Conservation (phyloP, 2,329 filamentous ascomycete genomes). For the Hypoxylon sp. region DNA sequence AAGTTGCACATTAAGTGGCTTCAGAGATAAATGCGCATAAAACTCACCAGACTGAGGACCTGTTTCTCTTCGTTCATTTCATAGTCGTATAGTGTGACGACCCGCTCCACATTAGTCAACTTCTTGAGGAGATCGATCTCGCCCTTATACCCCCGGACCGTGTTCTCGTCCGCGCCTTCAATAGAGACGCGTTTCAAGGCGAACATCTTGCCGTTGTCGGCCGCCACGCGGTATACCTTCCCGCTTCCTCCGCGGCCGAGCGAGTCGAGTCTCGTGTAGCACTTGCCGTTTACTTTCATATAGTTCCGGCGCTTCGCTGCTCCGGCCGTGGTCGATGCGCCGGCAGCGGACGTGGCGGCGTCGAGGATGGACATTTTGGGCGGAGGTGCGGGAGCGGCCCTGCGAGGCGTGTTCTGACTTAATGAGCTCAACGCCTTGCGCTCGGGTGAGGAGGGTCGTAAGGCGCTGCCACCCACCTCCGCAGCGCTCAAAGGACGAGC, state of each 20-base stretch:
- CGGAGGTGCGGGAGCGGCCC: slow-evolving; percentile 84
- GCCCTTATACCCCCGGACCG: slow-evolving; percentile 89
- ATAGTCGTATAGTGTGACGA: slow-evolving; percentile 91
- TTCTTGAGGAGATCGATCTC: slow-evolving; percentile 93
- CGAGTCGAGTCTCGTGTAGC: slow-evolving; percentile 89
- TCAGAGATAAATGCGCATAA: not conserved
- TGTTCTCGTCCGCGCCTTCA: slow-evolving; percentile 87
- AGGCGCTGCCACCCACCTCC: slow-evolving; percentile 57
- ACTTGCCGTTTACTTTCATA: slow-evolving; percentile 89
- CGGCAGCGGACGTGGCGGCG: slow-evolving; percentile 86
- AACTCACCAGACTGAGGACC: slow-evolving; percentile 83
- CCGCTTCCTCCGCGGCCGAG: slow-evolving; percentile 93
- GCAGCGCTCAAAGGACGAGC: slow-evolving; percentile 63
- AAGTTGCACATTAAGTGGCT: not conserved
- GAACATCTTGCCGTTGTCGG: slow-evolving; percentile 96
- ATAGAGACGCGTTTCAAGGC: slow-evolving; percentile 93
- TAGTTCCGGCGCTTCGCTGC: slow-evolving; percentile 83
- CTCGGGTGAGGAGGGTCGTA: slow-evolving; percentile 65
- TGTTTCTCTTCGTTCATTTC: slow-evolving; percentile 95
- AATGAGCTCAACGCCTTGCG: slow-evolving; percentile 69
- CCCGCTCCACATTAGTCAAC: slow-evolving; percentile 86
- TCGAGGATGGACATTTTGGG: slow-evolving; percentile 98
- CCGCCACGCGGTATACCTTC: slow-evolving; percentile 96
- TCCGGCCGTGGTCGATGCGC: slow-evolving; percentile 82
- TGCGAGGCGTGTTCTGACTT: slow-evolving; percentile 79